Base-by-base conservation (phyloP, 345 rosid species). In the Moringa oleifera region DNA sequence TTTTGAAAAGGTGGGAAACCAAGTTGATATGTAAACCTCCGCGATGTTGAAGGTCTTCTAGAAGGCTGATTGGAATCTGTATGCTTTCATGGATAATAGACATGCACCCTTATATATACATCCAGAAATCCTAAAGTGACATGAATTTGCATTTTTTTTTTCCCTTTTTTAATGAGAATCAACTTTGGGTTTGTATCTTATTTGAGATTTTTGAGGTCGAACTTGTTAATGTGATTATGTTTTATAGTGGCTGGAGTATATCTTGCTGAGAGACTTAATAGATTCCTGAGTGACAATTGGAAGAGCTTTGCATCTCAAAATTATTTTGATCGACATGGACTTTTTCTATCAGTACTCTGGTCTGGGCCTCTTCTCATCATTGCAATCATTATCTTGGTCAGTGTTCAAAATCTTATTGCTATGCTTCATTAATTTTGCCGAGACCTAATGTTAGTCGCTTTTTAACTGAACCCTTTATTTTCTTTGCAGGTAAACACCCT, bases 301-400 rank as follows among this genome's bases (percentile, higher is more conserved):
- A 85, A 68, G 67, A 84, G 83, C 76, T 91, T 94, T 81, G 83
- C 99, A 23, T 77, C 82, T 18, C 99, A 88, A 71, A 87, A 94
- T 73, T 94, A 94, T 68, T 94, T 90, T 65, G 99, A 94, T 76
- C 81, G 71, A 0, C 84, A 86, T 18, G 99, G 99, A 64, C 41
- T 89, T 56, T 94, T 94, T 66, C 70, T 91, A 0, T 94, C 99
- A 0, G 75, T 72, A 8, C 85, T 94, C 65, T 94, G 97, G 99
- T 95, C 99, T 7, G 96, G 96, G 23, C 99, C 99, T 46, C 97
- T 94, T 71, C 82, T 94, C 11, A 59, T 77, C 68, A 79, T 88
- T 54, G 88, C 99, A 50, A 82, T 85, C 65, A 65, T 85, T 49
- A 88, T 94, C 68, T 71, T 94, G 96, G 99, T 94, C 33, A 65